Evolutionary conservation across 192 early-diverging fungal species (phyloP).

Genomic region (Coemansia sp.): DNA sequence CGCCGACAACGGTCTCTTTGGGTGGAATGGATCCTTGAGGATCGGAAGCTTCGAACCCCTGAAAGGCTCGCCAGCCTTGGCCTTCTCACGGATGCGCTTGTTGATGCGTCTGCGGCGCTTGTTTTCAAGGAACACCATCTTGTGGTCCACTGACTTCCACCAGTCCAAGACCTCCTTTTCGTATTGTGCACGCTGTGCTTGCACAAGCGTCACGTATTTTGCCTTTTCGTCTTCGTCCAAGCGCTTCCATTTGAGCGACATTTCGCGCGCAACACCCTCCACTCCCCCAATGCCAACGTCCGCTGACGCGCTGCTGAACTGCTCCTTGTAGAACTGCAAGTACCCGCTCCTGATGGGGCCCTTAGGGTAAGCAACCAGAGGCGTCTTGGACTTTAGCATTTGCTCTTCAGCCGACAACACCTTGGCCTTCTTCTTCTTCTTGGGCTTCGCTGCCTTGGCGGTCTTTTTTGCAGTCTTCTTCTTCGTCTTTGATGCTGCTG

Average conservation of each 20-base stretch:
- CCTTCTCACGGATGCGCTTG: neutral
- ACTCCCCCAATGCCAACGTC: neutral
- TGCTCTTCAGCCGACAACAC: neutral
- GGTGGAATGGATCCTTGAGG: constrained; percentile 41
- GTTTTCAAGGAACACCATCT: constrained; percentile 41
- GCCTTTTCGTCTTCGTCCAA: constrained; percentile 21
- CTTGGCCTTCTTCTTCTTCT: constrained; percentile 10
- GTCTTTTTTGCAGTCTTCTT: constrained; percentile 1
- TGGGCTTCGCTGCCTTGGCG: constrained; percentile 6
- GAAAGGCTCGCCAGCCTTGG: neutral
- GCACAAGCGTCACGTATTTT: constrained; percentile 1
- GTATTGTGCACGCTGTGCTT: constrained; percentile 9
- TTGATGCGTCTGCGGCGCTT: constrained; percentile 32
- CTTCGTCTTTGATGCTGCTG: constrained; percentile 15
- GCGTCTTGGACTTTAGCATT: constrained; percentile 1
- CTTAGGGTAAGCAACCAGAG: neutral
- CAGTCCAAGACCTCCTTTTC: constrained; percentile 26
- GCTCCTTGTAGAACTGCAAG: neutral
- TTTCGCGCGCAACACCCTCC: constrained; percentile 6
- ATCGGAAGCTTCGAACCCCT: constrained; percentile 10
- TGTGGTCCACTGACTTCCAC: constrained; percentile 37
- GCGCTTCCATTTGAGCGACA: constrained; percentile 20
- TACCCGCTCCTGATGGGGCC: neutral
- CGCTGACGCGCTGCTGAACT: neutral
- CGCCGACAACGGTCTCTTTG: constrained; percentile 28